Base-by-base conservation (phyloP, 2,329 filamentous ascomycete species). In the Cladosporium cucumerinum region DNA sequence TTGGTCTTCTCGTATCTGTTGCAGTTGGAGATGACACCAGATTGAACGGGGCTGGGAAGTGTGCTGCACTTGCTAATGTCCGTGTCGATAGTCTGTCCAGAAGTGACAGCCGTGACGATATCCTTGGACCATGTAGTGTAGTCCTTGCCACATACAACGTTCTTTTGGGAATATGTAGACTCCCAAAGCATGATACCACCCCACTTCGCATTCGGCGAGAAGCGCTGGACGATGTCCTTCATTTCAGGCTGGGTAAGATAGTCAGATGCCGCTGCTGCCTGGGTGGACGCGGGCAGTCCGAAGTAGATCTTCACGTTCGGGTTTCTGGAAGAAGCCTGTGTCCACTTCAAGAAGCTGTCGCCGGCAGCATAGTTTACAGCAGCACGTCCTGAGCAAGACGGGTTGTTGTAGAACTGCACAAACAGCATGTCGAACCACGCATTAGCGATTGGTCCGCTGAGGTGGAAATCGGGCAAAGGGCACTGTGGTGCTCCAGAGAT, bases 171-270 rank as follows among this genome's bases (percentile, higher is more conserved):
- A 12, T 78, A 77, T 1, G 82, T 84, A 5, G 84, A 82, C 61
- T 86, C 84, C 83, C 83, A 87, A 5, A 87, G 72, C 85, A 87
- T 87, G 48, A 86, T 77, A 75, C 86, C 86, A 48, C 84, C 85
- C 68, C 87, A 87, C 1, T 73, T 75, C 25, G 76, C 64, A 25
- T 76, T 71, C 18, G 71, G 71, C 66, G 78, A 78, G 67, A 80
- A 82, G 49, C 74, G 69, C n/a, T 74, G 68, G 26, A 86, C 74
- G 61, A 87, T 68, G 2, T 71, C 69, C 61, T 80, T 73, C 2
- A 80, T 83, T 65, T 86, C 79, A 0, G 69, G 65, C 0, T 82
- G 81, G 1, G 71, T 73, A 18, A 87, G 72, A 70, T 86, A 87
- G 69, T 78, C 79, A 36, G 60, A 55, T 0, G 72, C 69, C 16